Base-by-base conservation (phyloP, 352 stramenopile genomes). In the Bremia lactucae region DNA sequence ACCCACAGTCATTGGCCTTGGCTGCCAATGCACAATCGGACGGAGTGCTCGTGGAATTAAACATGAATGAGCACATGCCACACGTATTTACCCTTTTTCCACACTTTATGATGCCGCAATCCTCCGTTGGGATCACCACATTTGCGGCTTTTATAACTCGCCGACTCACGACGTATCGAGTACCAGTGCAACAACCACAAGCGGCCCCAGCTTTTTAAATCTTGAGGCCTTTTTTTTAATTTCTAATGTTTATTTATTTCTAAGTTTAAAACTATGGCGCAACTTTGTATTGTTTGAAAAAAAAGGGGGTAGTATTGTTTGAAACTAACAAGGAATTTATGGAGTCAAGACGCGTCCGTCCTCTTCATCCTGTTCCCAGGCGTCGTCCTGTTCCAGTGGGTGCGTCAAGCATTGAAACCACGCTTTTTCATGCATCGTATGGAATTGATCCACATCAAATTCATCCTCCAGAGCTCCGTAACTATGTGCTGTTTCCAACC, bases 391-490 rank as follows among this genome's bases (percentile, higher is more conserved):
- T 22, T 63, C 65, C 0, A 57, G 59, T 11, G 68, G 62, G 21
- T 75, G 54, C 4, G 63, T 52, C 49, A 75, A 77, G 42, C 72
- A 68, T 21, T 62, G 56, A 25, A 85, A 85, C 76, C 73, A 89
- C 21, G 38, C 15, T 24, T 70, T 60, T 2, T 63, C 35, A 35
- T 77, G 62, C 53, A 85, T 80, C 2, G 59, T 59, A 14, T 28
- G 18, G 41, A 89, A 91, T 37, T 83, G 63, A 0, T 64, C 23
- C 0, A 70, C 52, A 21, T 84, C 53, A n/a, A 91, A 77, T 38
- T 85, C 74, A 9, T 87, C 71, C 19, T 85, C 77, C 20, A 90
- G 37, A 21, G 80, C 57, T 20, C 78, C 78, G 54, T 91, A 91
- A 33, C 59, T 88, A 31, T 86, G 72, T 8, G 68, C 73, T 8